These are phyloP conservation scores for Leersia perrieri DNA, from an alignment of 176 grass and related monocot genomes.

Conservation along the genomic window DNA sequence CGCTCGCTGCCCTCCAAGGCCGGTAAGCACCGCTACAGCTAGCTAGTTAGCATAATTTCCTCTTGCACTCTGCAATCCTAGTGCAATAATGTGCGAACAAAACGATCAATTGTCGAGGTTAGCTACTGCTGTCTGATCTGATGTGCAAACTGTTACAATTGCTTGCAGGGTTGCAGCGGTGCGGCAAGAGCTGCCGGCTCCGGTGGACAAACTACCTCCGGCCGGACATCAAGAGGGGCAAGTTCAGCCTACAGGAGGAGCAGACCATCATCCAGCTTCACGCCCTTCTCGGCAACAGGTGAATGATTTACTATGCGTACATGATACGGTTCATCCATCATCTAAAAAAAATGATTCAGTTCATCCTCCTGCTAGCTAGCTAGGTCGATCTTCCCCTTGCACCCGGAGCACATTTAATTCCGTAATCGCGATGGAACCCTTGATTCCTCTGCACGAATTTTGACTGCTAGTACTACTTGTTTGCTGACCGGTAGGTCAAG, in stretches of 20 bases:
- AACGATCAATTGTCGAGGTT: not conserved
- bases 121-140: not conserved
- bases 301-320: not conserved
- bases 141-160: not conserved
- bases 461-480: constrained; percentile 30
- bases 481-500: not conserved
- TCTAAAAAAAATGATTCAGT: no score
- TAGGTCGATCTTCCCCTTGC: not conserved
- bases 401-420: not conserved
- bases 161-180: constrained; percentile 65
- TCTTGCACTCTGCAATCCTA: not conserved
- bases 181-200: constrained; percentile 94
- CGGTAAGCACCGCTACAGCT: constrained; percentile 19
- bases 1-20: constrained; percentile 58
- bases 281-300: constrained; percentile 62
- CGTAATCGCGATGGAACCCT: not conserved
- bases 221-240: constrained; percentile 86
- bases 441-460: not conserved
- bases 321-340: no score
- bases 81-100: not conserved
- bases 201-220: constrained; percentile 96
- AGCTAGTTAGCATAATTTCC: not conserved
- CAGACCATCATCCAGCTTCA: constrained; percentile 75
- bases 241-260: constrained; percentile 77
- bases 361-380: not conserved